Evolutionary conservation across 2,329 filamentous ascomycete species (phyloP).

Genomic region (Exserohilum rostratum): DNA sequence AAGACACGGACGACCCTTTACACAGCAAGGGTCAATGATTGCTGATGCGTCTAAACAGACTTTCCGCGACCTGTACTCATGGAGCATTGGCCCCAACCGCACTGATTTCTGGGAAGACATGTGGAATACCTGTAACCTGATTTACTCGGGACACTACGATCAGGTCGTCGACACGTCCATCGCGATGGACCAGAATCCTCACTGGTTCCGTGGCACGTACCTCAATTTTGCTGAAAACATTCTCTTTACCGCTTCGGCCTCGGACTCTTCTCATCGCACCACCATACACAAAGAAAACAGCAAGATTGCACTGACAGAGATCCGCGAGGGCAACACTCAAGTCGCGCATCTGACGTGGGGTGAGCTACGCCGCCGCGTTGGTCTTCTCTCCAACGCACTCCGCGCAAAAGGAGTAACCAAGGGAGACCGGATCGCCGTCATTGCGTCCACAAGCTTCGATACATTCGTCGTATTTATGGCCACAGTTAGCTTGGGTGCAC

Average conservation of each 20-base stretch:
- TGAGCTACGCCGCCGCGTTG: constrained; percentile 66
- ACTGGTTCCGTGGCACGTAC: constrained; percentile 76
- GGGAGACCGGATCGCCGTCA: constrained; percentile 77
- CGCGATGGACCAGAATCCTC: constrained; percentile 73
- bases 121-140: constrained; percentile 37
- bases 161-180: constrained; percentile 70
- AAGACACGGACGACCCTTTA: no score
- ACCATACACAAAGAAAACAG: constrained; percentile 71
- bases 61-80: constrained; percentile 73
- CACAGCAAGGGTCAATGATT: no score
- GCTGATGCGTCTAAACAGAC: constrained; percentile 51
- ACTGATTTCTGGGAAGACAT: constrained; percentile 52
- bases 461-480: constrained; percentile 75
- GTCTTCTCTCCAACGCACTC: constrained; percentile 68
- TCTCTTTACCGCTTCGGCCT: constrained; percentile 62
- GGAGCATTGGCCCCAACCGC: constrained; percentile 65
- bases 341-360: constrained; percentile 67
- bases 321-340: constrained; percentile 68
- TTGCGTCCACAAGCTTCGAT: constrained; percentile 76
- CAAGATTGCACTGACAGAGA: constrained; percentile 73
- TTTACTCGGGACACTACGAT: constrained; percentile 39
- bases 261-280: constrained; percentile 54
- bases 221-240: constrained; percentile 84
- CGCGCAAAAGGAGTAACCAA: constrained; percentile 67
- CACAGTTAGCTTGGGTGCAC: constrained; percentile 70